Percentiles rank a stretch among this genome's conserved stretches.
Conservation (phyloP, 2,329 filamentous ascomycete genomes). For the Tolypocladium cylindrosporum region DNA sequence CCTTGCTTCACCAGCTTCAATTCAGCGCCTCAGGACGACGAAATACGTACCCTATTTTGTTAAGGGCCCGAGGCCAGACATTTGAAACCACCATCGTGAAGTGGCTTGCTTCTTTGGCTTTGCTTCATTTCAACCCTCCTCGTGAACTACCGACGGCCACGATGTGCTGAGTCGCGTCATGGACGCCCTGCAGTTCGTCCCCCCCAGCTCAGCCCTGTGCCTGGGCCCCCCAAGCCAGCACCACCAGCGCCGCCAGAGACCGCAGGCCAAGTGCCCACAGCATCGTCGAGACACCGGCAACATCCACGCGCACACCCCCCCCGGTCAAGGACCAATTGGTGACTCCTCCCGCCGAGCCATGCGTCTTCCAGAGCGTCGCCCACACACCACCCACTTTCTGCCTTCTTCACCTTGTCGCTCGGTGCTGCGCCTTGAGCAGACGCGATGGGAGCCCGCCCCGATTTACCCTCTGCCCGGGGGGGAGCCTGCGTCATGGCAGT, state of each 20-base stretch:
- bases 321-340: constrained; percentile 1
- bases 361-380: not conserved
- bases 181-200: not conserved
- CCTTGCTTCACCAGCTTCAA: not conserved
- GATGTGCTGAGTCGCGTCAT: not conserved
- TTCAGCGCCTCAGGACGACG: not conserved
- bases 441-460: constrained; percentile 1
- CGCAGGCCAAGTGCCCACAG: not conserved
- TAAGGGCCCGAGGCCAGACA: not conserved
- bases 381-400: not conserved
- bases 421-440: constrained; percentile 2
- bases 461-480: not conserved
- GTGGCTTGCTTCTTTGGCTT: not conserved
- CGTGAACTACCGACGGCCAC: not conserved
- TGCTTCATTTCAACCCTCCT: not conserved
- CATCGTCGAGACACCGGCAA: not conserved
- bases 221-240: not conserved
- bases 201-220: not conserved
- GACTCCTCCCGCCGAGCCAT: not conserved
- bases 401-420: not conserved
- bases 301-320: not conserved
- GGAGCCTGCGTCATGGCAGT: not conserved
- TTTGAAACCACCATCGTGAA: not conserved
- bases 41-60: not conserved
- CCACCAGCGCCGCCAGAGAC: too few species aligned